Conservation (phyloP, 345 rosid genomes). For the Hibiscus tridactylites region DNA sequence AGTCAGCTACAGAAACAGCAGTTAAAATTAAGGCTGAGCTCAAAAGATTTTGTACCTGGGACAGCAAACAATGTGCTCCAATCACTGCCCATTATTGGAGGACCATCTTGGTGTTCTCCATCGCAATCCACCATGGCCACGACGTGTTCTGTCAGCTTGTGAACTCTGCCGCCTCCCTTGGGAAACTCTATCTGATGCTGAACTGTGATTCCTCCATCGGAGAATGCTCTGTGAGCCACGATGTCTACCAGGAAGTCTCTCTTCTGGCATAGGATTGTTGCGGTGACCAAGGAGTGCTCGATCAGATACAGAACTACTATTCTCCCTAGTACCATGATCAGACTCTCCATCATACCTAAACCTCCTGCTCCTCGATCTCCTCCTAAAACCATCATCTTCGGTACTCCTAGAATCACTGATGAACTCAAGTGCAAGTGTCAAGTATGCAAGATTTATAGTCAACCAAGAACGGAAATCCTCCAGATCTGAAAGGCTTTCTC, state of each 20-base stretch:
- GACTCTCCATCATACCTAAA: conserved; percentile 8
- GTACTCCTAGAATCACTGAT: neutral
- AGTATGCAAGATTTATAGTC: neutral
- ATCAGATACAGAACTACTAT: neutral
- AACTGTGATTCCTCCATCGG: neutral
- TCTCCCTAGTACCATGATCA: neutral
- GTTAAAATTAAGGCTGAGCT: neutral
- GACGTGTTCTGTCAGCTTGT: neutral
- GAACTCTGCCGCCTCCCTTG: conserved; percentile 4
- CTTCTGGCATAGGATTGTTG: neutral
- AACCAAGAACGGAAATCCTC: neutral
- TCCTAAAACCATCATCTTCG: neutral
- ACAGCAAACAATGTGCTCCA: neutral
- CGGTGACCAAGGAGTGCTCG: neutral
- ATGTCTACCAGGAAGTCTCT: conserved; percentile 4
- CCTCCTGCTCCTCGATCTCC: conserved; percentile 7
- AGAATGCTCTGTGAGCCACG: neutral
- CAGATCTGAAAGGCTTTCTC: neutral
- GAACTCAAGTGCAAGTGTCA: conserved; percentile 2
- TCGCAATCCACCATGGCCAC: conserved; percentile 11
- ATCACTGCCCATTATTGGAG: conserved; percentile 3
- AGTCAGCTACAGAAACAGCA: neutral
- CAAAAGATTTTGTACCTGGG: neutral
- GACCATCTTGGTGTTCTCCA: conserved; percentile 15
- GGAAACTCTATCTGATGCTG: neutral